Base-by-base conservation (phyloP, 805 yeast genomes). In the Saccharomycopsis vini region DNA sequence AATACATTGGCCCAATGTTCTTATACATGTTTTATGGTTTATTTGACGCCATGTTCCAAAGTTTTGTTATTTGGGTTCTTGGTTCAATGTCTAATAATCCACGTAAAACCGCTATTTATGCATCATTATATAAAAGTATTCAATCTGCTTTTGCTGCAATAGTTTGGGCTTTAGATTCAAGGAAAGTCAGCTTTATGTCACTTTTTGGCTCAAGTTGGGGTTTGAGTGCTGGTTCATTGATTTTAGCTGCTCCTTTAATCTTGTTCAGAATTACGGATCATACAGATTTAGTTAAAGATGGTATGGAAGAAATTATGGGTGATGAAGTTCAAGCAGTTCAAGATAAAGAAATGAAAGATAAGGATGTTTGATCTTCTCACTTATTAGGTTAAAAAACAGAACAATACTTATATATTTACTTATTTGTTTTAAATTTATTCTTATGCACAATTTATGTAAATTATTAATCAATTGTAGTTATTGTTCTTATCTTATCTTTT, bases 91-190 rank as follows among this genome's bases (percentile, higher is more conserved):
- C 80, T 44, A 77, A 77, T 57, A 69, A 72, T 53, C 69, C 79
- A 26, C 68, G 74, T 61, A 73, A 70, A 57, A 62, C 67, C 32
- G 75, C 79, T 21, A 57, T 76, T 46, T 72, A 73, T 53, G 77
- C 79, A 16, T 81, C 81, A 33, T 73, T 73, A 57, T 77, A 76
- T 63, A 78, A 78, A 63, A 75, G 79, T 45, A 58, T 78, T 46
- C 83, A 77, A 61, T 69, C 77, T 33, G 81, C 81, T 7, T 80
- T 79, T 56, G 75, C 77, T 12, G 82, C 77, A 20, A 64, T 77
- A 38, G 71, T 69, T 12, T 78, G 81, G 81, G 62, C 77, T 52
- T 58, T 75, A 49, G 81, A 76, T 54, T 69, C 74, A 24, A 47
- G 62, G 29, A 58, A 54, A 10, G 39, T 47, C 15, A 47, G 55